phyloP scores from a whole-genome alignment of 768 basidiomycete species.

The Trametes cinnabarina region DNA sequence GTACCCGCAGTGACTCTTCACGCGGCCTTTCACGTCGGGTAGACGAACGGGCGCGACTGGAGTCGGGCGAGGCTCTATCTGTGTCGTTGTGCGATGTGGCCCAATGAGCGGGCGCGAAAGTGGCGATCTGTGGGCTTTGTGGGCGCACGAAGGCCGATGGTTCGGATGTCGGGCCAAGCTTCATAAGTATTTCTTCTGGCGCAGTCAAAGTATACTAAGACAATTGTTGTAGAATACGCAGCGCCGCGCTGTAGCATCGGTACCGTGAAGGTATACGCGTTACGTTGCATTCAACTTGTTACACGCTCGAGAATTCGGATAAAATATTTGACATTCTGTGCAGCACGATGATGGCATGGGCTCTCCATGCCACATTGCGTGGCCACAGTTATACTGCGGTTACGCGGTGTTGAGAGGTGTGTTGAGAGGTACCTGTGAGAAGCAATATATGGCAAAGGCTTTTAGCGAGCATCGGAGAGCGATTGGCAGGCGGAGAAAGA shows the following conservation, averaged over 20 bases:
- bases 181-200: background rate
- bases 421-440: background rate
- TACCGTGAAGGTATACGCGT: no score
- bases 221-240: background rate
- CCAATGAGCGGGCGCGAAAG: background rate
- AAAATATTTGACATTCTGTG: no score
- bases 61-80: background rate
- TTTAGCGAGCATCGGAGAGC: no score
- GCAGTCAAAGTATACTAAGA: background rate
- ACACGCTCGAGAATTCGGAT: no score
- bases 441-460: constrained; percentile 12
- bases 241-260: no score
- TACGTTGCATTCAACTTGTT: no score
- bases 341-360: no score
- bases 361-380: no score
- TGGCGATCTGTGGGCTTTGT: background rate
- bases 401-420: background rate
- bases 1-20: constrained; percentile 9
- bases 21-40: constrained; percentile 12
- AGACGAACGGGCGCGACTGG: background rate
- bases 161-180: background rate
- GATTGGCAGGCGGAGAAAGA: background rate
- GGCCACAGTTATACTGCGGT: no score
- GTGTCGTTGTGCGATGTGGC: background rate
- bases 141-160: background rate